Evolutionary conservation across 2,329 filamentous ascomycete species (phyloP), one percentile per base, ranked within the genome.

Genomic region (Verticillium alfalfae): DNA sequence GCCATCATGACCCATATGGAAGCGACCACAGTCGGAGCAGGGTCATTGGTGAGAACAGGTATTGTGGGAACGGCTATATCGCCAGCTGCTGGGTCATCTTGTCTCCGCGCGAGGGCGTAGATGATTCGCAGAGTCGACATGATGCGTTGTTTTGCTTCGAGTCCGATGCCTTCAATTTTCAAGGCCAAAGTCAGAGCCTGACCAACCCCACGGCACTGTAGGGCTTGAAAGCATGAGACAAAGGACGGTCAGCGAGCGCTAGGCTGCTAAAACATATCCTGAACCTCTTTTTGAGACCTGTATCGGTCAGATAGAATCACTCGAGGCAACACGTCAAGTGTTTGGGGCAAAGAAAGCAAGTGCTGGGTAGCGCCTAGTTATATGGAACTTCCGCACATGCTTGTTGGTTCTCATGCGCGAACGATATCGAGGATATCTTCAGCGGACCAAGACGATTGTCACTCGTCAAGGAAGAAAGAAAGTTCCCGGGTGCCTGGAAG

Each of bases 1-100:
- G 59, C 58, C 4, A 63, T 57, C 63, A 66, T 65, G n/a, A 39
- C 16, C 63, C 65, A 66, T 31, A 62, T 62, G 2, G 63, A 59
- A 26, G 60, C 34, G 18, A 62, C 59, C 9, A 66, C 61, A 13
- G 49, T 45, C 5, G 61, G 59, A 18, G 45, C 56, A 9, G 61
- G 61, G 26, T 63, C 59, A 31, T 61, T 61, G 18, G 59, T 58
- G 15, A 61, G 56, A n/a, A 52, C 56, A 5, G 61, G 58, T 22
- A 56, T 26, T 9, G 34, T 31, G 45, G 45, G 18, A 9, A 22
- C 45, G 45, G 16, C 39, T 15, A n/a, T 8, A 45, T 34, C 31
- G 22, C 52, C 22, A 34, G 22, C 52, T 9, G 22, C 52, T 3
- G 54, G 34, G n/a, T 56, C 26, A n/a, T 34, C 54, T 6, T 56